Evolutionary conservation across 148 eudicot species (phyloP).

Genomic region (Rhododendron griersonianum): DNA sequence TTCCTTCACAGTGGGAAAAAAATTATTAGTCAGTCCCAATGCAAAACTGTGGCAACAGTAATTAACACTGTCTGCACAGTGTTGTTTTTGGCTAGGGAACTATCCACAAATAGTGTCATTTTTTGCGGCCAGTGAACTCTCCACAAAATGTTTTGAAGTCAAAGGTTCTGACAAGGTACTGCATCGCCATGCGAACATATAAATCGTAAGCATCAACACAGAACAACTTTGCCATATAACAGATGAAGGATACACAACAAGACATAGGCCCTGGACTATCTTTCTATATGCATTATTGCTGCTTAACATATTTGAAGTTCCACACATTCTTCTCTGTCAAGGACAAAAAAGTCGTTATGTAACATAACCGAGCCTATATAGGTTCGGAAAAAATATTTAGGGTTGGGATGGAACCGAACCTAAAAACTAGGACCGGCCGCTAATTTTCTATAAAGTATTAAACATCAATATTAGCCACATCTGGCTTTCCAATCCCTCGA

Average conservation of each 20-base stretch:
- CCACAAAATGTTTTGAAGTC: neutral
- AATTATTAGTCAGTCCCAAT: slow-evolving; percentile 13
- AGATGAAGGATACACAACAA: neutral
- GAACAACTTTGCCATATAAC: neutral
- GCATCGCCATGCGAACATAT: neutral
- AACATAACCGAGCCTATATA: neutral
- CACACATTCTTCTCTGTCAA: neutral
- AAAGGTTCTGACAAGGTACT: neutral
- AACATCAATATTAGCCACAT: neutral
- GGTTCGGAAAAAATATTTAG: too few species aligned
- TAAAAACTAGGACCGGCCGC: neutral
- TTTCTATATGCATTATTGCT: neutral
- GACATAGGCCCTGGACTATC: neutral
- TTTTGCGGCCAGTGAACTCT: neutral
- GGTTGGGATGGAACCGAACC: neutral
- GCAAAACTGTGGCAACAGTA: slow-evolving; percentile 1
- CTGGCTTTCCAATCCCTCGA: neutral
- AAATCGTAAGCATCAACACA: neutral
- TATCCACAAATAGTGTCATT: neutral
- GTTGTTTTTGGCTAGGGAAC: neutral
- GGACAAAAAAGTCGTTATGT: neutral
- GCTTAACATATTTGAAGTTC: neutral
- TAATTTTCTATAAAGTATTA: neutral
- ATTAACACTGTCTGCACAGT: neutral
- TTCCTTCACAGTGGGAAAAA: slow-evolving; percentile 39